These are phyloP conservation scores for Fraxinus platypoda DNA, from an alignment of 305 asterid species.

Conservation along the genomic window DNA sequence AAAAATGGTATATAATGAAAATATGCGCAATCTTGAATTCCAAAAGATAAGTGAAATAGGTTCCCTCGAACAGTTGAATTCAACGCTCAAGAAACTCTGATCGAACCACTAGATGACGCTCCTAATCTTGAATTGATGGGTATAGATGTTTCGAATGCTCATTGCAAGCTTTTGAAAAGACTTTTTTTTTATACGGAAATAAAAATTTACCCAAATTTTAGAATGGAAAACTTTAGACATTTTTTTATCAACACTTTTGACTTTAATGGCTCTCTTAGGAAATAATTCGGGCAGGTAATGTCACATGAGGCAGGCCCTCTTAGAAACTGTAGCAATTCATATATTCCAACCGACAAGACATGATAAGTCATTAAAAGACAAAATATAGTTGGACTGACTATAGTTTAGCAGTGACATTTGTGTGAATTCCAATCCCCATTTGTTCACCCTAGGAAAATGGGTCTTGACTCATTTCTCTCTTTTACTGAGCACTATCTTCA, in stretches of 20 bases:
- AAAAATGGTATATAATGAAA: background rate
- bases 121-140: background rate
- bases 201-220: background rate
- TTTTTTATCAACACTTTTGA: background rate
- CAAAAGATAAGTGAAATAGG: background rate
- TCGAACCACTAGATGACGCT: background rate
- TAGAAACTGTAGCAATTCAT: background rate
- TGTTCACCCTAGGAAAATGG: conserved; percentile 22
- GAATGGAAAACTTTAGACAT: background rate
- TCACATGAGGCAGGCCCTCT: background rate
- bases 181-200: background rate
- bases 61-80: background rate
- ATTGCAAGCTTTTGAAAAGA: background rate
- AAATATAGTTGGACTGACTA: conserved; percentile 22
- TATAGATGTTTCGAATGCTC: background rate
- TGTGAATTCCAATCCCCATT: conserved; percentile 8
- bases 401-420: background rate
- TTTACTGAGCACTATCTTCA: conserved; percentile 17
- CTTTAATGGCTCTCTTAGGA: background rate
- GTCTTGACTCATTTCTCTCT: conserved; percentile 8
- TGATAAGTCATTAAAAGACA: conserved; percentile 21
- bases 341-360: background rate
- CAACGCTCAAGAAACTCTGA: background rate
- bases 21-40: background rate
- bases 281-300: background rate